Conservation (phyloP, 192 early-diverging fungal genomes). For the Coemansia sp. region DNA sequence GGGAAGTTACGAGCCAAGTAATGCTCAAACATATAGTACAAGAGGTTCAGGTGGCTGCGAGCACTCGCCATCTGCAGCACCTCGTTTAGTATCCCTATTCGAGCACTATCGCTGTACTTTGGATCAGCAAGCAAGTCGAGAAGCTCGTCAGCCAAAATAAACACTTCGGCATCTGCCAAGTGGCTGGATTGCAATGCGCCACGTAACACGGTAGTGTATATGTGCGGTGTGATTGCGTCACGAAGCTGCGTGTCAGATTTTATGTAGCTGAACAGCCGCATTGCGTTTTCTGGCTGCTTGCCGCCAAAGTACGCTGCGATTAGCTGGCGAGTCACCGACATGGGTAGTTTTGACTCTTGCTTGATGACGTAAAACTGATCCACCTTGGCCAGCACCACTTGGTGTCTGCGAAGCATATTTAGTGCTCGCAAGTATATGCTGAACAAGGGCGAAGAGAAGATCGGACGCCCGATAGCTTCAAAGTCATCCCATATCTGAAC, state of each 20-base stretch:
- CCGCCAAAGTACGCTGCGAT: slow-evolving; percentile 37
- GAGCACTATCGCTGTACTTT: slow-evolving; percentile 3
- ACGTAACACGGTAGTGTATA: slow-evolving; percentile 15
- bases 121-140: slow-evolving; percentile 12
- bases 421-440: slow-evolving; percentile 39
- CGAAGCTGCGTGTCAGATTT: not conserved
- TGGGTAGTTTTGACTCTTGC: not conserved
- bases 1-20: slow-evolving; percentile 9
- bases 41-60: slow-evolving; percentile 8
- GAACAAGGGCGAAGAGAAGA: slow-evolving; percentile 16
- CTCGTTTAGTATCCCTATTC: slow-evolving; percentile 39
- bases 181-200: slow-evolving; percentile 15
- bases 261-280: slow-evolving; percentile 17
- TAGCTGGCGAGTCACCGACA: slow-evolving; percentile 24
- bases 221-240: slow-evolving; percentile 22
- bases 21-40: slow-evolving; percentile 23
- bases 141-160: slow-evolving; percentile 21
- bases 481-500: slow-evolving; percentile 28
- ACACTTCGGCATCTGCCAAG: slow-evolving; percentile 6
- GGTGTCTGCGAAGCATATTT: slow-evolving; percentile 29
- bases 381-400: slow-evolving; percentile 19
- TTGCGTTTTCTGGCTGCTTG: slow-evolving; percentile 23
- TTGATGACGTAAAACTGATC: slow-evolving; percentile 1
- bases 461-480: slow-evolving; percentile 11
- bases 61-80: slow-evolving; percentile 19